Percentiles rank a stretch among this genome's conserved stretches.
phyloP scores from a whole-genome alignment of 306 rosid species.

The Acacia acuminata region DNA sequence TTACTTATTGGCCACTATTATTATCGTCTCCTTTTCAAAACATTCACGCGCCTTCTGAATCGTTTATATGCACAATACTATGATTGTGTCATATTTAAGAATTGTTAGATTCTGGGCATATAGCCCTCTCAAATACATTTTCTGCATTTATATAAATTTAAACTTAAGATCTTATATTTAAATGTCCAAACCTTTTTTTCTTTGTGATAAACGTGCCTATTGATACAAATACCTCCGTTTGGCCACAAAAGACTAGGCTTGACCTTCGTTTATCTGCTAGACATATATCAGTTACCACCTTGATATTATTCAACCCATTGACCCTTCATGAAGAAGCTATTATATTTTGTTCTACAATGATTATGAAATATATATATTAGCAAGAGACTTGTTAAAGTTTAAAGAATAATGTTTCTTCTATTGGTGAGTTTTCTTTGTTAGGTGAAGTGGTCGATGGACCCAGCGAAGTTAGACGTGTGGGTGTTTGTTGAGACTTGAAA shows the following conservation, averaged over 20 bases:
- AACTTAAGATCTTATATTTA: too few species aligned
- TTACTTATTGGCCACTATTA: neutral
- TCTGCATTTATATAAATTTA: too few species aligned
- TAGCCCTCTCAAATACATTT: too few species aligned
- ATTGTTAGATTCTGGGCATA: too few species aligned
- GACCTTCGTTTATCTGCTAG: neutral
- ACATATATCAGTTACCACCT: neutral
- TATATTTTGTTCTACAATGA: neutral
- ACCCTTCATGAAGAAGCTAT: neutral
- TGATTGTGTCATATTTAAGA: too few species aligned
- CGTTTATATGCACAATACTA: neutral
- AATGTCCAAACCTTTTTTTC: too few species aligned
- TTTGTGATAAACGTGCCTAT: too few species aligned
- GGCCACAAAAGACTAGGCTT: too few species aligned
- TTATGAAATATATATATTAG: neutral
- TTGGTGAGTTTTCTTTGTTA: neutral
- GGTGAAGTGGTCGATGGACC: neutral
- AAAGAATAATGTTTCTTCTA: neutral
- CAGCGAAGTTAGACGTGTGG: neutral
- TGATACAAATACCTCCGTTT: too few species aligned
- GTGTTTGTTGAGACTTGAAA: constrained; percentile 3
- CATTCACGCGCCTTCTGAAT: neutral
- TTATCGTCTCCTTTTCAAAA: neutral
- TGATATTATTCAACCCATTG: neutral
- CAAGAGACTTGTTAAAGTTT: neutral